Evolutionary conservation across 768 basidiomycete genomes (phyloP), one percentile per base, ranked within the genome.

Genomic region (Termitomyces eurrhizus): DNA sequence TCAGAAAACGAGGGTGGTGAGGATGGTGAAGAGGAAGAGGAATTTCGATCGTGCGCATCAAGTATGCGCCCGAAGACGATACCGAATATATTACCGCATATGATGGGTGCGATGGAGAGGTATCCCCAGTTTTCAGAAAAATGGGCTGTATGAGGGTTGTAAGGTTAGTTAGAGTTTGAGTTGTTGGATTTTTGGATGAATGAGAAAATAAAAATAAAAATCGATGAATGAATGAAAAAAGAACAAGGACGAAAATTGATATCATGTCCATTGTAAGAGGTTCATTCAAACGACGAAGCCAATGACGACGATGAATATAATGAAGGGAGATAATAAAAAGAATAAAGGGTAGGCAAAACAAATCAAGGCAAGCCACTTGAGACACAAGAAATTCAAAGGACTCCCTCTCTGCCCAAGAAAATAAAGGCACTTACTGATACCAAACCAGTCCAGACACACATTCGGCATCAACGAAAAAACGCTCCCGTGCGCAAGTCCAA

Each of bases 101-200:
- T n/a, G 57, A 93, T 74, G 1, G 94, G 92, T 0, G 90, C 82
- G 51, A 92, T 73, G 21, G 84, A 83, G 29, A 90, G 77, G 68
- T 83, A 91, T 9, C 93, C 93, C 89, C 89, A 93, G 72, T 95
- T 95, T 75, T 94, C 88, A 1, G 87, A 87, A 65, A 91, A 89
- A 68, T 89, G 88, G 13, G 78, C 86, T 88, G 64, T 14, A 24
- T 9, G 8, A 26, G 35, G 16, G 18, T 33, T 33, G 0, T 18
- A 32, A 18, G 42, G 44, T 55, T 18, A 59, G 42, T 57, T 33
- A 14, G 42, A 37, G 37, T 11, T 45, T 1, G 0, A 3, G 1
- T n/a, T n/a, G 21, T 21, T 7, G 3, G 46, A 39, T 33, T 18
- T n/a, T 42, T 42, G 41, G 18, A 8, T n/a, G 41, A 41, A 18